Conservation (phyloP, 805 yeast genomes). For the Starmerella apis region DNA sequence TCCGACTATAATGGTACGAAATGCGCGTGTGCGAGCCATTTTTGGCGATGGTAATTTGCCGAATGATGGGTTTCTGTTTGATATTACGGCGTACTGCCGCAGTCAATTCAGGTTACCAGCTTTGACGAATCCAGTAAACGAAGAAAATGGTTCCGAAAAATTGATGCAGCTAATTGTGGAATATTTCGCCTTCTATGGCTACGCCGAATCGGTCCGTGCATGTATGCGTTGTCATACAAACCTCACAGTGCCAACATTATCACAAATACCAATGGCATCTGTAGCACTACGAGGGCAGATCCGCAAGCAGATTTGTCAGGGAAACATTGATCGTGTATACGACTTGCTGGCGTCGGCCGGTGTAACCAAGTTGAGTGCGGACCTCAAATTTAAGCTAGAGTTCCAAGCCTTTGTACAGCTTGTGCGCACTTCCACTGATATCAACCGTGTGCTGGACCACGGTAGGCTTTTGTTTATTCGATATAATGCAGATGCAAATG, state of each 20-base stretch:
- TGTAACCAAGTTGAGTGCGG: background rate
- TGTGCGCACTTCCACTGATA: background rate
- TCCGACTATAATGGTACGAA: background rate
- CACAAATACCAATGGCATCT: background rate
- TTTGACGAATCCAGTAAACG: background rate
- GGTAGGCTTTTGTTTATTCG: background rate
- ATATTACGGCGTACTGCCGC: background rate
- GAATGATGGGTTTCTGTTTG: slow-evolving; percentile 2
- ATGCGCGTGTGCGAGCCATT: background rate
- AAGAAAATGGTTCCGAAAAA: background rate
- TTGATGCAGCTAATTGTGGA: background rate
- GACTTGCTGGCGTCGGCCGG: slow-evolving; percentile 2
- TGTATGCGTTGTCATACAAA: background rate
- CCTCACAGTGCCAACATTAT: too few relatives aligned
- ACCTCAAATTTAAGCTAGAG: slow-evolving; percentile 3
- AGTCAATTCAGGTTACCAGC: background rate
- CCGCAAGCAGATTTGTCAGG: background rate
- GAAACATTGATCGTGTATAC: background rate
- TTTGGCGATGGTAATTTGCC: slow-evolving; percentile 3
- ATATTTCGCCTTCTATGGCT: slow-evolving; percentile 2
- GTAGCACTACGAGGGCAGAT: background rate
- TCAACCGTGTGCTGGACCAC: background rate
- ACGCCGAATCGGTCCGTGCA: background rate
- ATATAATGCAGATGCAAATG: background rate
- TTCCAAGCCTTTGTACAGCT: slow-evolving; percentile 3